Conservation (phyloP, 2,329 filamentous ascomycete species). For the Calonectria fujianensis region DNA sequence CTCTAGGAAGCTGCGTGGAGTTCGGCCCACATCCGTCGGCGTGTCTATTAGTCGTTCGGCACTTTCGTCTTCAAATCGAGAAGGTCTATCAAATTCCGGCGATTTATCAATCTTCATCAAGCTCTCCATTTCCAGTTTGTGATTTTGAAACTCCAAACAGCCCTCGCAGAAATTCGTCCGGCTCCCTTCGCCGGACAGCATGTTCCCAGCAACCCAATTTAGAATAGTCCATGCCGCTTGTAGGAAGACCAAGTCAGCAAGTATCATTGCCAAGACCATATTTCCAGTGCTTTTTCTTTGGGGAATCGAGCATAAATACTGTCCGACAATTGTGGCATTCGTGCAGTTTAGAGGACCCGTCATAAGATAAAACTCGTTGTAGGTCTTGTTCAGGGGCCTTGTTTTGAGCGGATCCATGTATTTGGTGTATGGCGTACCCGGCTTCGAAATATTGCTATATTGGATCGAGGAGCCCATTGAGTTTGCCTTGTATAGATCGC, state of each 20-base stretch:
- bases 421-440: not conserved
- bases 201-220: not conserved
- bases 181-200: not conserved
- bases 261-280: not conserved
- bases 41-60: not conserved
- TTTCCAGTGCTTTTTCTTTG: slow-evolving; percentile 34
- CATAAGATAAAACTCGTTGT: slow-evolving; percentile 8
- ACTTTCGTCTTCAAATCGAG: not conserved
- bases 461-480: not conserved
- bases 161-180: not conserved
- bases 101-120: not conserved
- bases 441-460: slow-evolving; percentile 34
- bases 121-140: not conserved
- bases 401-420: not conserved
- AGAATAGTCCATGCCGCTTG: not conserved
- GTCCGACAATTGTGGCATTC: slow-evolving; percentile 36
- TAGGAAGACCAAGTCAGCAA: not conserved
- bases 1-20: not conserved
- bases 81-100: not conserved
- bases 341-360: slow-evolving; percentile 12
- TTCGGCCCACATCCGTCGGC: not conserved
- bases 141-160: not conserved
- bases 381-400: slow-evolving; percentile 31
- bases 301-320: slow-evolving; percentile 43
- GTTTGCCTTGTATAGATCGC: not conserved